phyloP scores from a whole-genome alignment of 1,284 basidiomycete species.

The Rugiboletus extremiorientalis region DNA sequence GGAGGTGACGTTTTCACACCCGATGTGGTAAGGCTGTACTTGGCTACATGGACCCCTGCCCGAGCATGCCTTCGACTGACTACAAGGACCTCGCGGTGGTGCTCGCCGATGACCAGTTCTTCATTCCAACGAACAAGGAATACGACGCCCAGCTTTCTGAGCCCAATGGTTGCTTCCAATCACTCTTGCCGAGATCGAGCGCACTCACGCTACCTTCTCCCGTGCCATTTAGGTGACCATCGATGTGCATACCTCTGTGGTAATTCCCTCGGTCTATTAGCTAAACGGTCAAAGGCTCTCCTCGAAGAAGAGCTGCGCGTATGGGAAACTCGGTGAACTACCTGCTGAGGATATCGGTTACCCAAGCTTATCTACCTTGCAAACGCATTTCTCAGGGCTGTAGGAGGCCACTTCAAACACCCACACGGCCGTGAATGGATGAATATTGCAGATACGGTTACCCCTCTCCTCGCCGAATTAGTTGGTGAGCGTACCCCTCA shows the following conservation, averaged over 20 bases:
- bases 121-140: slow-evolving; percentile 58
- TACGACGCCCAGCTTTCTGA: slow-evolving; percentile 49
- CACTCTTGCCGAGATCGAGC: not conserved
- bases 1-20: slow-evolving; percentile 4
- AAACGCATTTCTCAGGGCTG: slow-evolving; percentile 56
- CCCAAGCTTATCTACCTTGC: slow-evolving; percentile 3
- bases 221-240: slow-evolving; percentile 43
- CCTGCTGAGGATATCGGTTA: slow-evolving; percentile 4
- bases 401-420: slow-evolving; percentile 91
- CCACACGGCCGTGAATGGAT: slow-evolving; percentile 85
- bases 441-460: slow-evolving; percentile 71
- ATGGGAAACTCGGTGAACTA: slow-evolving; percentile 79
- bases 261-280: slow-evolving; percentile 89
- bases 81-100: slow-evolving; percentile 31
- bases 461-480: slow-evolving; percentile 77
- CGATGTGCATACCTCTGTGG: slow-evolving; percentile 89
- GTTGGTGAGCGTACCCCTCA: slow-evolving; percentile 58
- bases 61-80: slow-evolving; percentile 14
- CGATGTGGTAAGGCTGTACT: slow-evolving; percentile 19
- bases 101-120: slow-evolving; percentile 54
- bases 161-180: slow-evolving; percentile 33
- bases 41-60: too few relatives aligned
- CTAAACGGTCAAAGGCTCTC: slow-evolving; percentile 70
- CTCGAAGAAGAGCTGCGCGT: slow-evolving; percentile 84
- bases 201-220: slow-evolving; percentile 15